Conservation (phyloP, 116 monocot genomes). For the Phalaenopsis hybrid region DNA sequence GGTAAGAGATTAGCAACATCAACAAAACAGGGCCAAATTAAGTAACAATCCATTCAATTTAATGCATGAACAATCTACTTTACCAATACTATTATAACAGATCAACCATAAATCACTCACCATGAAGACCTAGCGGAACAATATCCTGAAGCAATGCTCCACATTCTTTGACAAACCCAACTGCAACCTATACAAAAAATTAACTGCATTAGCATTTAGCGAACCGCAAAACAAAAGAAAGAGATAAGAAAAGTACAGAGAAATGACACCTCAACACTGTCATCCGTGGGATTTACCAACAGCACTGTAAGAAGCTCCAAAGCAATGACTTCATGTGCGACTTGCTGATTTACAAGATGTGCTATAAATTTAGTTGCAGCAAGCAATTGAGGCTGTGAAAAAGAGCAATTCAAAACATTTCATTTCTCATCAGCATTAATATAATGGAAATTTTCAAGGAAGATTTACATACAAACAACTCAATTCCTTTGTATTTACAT, state of each 20-base stretch:
- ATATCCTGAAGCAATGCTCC: conserved; percentile 80
- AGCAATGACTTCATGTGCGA: conserved; percentile 87
- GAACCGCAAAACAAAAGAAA: neutral
- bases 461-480: too few species aligned
- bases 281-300: conserved; percentile 86
- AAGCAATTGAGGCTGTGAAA: conserved; percentile 68
- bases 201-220: neutral
- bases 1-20: neutral
- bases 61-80: neutral
- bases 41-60: neutral
- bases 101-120: conserved; percentile 16
- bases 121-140: conserved; percentile 75
- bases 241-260: neutral
- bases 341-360: conserved; percentile 92
- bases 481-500: too few species aligned
- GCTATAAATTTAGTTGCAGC: conserved; percentile 95
- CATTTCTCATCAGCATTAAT: neutral
- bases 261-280: conserved; percentile 80
- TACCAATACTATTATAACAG: neutral
- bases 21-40: neutral
- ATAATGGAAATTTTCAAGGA: neutral
- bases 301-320: conserved; percentile 83
- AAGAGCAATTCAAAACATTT: neutral
- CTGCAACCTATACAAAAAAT: conserved; percentile 55
- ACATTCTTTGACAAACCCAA: conserved; percentile 85